Evolutionary conservation across 2,329 filamentous ascomycete species (phyloP), one percentile per base, ranked within the genome.

Genomic region (Endothia cerciana): DNA sequence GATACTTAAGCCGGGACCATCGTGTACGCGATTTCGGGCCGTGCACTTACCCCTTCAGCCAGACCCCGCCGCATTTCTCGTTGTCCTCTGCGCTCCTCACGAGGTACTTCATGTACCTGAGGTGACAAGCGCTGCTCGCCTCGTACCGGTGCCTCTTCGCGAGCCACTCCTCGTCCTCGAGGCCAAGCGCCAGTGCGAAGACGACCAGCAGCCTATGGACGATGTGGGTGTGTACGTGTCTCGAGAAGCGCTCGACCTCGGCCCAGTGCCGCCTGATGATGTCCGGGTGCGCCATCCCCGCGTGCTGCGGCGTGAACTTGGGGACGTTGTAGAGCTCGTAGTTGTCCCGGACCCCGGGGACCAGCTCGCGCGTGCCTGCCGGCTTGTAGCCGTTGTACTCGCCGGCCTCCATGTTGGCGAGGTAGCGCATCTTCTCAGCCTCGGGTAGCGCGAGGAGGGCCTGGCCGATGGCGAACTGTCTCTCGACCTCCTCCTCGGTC

Each of bases 241-340:
- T 40, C 53, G 64, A 80, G 73, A 89, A 89, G 0, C 69, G 67
- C 70, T 88, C 85, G 51, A 89, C 86, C 65, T 87, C 83, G 0
- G 78, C 72, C 25, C 84, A 77, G 66, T 86, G 76, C 0, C 81
- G 77, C 45, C 78, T 72, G 0, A 89, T 72, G 0, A 86, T 70
- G 0, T 78, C 72, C 0, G 83, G 83, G 13, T 85, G 82, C 3
- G 60, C 53, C 17, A 73, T 68, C 10, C 81, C 78, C n/a, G 77
- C 71, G 70, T 82, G 80, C 65, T 79, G 73, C 3, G 76, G 74
- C n/a, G 79, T 80, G 69, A 86, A 87, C 69, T 88, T 88, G 62
- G 84, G 83, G 8, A 87, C 82, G 71, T 88, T 87, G 77, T 84
- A 88, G 1, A 88, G 82, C 70, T 88, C 82, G 38, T 86, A 78